Conservation (phyloP, 2,329 filamentous ascomycete species). For the Hortaea werneckii region DNA sequence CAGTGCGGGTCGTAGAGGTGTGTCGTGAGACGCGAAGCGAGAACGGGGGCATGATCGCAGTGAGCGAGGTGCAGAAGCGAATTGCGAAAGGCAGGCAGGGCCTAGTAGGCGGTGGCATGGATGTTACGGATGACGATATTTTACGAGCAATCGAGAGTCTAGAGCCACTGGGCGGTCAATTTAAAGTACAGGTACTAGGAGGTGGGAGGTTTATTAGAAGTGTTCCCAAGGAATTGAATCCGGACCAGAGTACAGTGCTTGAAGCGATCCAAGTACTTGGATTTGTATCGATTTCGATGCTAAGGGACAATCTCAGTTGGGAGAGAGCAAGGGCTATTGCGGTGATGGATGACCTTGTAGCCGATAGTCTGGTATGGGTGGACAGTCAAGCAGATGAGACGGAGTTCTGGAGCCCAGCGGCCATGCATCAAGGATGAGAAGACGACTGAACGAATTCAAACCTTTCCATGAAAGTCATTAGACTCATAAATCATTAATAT, state of each 20-base stretch:
- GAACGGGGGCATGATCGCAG: constrained; percentile 83
- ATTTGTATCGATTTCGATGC: constrained; percentile 81
- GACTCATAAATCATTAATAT: too few relatives aligned
- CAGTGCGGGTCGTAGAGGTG: constrained; percentile 88
- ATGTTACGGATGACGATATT: constrained; percentile 85
- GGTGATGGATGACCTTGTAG: constrained; percentile 79
- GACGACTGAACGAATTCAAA: too few relatives aligned
- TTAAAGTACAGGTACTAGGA: constrained; percentile 74
- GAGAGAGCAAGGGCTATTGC: constrained; percentile 74
- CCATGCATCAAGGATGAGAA: constrained; percentile 40
- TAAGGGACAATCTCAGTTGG: constrained; percentile 80
- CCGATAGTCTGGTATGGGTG: constrained; percentile 87
- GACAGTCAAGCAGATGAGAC: constrained; percentile 77
- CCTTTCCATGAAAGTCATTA: too few relatives aligned
- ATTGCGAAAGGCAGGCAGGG: constrained; percentile 58
- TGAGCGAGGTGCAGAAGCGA: constrained; percentile 67
- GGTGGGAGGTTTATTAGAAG: constrained; percentile 80
- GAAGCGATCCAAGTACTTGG: constrained; percentile 85
- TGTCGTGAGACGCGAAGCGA: constrained; percentile 77
- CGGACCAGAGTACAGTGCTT: constrained; percentile 82
- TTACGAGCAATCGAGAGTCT: constrained; percentile 80
- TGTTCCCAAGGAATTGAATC: constrained; percentile 89
- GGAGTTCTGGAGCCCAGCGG: constrained; percentile 86
- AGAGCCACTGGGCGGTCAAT: constrained; percentile 77
- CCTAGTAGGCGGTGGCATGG: constrained; percentile 65